Conservation (phyloP, 1,139 yeast genomes). For the Scheffersomyces lignicola region DNA sequence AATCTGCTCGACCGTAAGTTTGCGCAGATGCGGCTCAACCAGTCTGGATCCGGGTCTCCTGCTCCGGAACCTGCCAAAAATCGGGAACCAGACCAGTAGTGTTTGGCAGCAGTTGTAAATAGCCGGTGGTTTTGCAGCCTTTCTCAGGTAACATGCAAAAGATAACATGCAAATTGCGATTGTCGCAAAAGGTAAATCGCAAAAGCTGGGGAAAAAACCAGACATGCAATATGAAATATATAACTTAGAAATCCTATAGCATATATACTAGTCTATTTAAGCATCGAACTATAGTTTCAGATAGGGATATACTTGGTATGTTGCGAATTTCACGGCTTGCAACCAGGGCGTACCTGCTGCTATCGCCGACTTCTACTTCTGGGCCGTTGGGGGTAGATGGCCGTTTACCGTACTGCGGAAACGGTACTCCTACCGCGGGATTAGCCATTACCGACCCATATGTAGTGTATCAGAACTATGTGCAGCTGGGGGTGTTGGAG, state of each 20-base stretch:
- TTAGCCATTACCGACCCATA: slow-evolving; percentile 66
- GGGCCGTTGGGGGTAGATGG: slow-evolving; percentile 46
- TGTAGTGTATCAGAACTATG: slow-evolving; percentile 53
- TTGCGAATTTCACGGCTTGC: neutral
- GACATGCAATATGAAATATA: neutral
- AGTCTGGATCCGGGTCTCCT: neutral
- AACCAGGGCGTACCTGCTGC: slow-evolving; percentile 1
- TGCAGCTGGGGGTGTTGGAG: slow-evolving; percentile 49
- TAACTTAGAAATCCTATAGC: neutral
- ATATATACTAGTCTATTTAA: too few species aligned
- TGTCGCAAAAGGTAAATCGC: slow-evolving; percentile 1
- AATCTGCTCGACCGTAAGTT: slow-evolving; percentile 45
- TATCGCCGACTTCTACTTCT: slow-evolving; percentile 13
- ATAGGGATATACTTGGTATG: neutral
- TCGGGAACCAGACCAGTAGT: too few species aligned
- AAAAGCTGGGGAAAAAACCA: neutral
- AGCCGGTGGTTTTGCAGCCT: neutral
- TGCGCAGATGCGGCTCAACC: slow-evolving; percentile 32
- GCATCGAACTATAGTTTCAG: too few species aligned
- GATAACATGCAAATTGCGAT: slow-evolving; percentile 2
- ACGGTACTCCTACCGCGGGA: slow-evolving; percentile 7
- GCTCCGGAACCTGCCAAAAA: too few species aligned
- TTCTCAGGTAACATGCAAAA: neutral
- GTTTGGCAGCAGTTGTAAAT: too few species aligned
- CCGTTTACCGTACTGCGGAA: slow-evolving; percentile 22